Conservation (phyloP, 805 yeast genomes). For the Metahyphopichia silvanorum region DNA sequence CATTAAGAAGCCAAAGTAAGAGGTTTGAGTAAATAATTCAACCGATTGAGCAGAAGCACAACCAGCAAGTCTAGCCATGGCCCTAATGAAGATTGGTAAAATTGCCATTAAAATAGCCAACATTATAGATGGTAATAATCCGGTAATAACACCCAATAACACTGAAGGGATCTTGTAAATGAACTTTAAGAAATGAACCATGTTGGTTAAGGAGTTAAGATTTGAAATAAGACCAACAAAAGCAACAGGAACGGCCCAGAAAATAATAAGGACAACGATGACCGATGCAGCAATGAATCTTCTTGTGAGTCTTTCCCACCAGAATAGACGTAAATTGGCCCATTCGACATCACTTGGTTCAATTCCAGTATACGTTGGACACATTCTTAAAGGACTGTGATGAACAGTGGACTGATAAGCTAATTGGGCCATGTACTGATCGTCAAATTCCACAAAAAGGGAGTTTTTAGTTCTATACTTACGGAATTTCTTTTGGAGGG, state of each 20-base stretch:
- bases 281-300: slow-evolving; percentile 49
- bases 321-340: slow-evolving; percentile 70
- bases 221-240: slow-evolving; percentile 93
- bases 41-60: slow-evolving; percentile 53
- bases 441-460: slow-evolving; percentile 73
- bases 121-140: slow-evolving; percentile 78
- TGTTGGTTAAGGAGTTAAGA: slow-evolving; percentile 65
- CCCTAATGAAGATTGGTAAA: slow-evolving; percentile 79
- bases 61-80: slow-evolving; percentile 62
- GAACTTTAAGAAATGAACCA: slow-evolving; percentile 72
- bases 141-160: slow-evolving; percentile 81
- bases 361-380: slow-evolving; percentile 59
- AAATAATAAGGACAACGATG: slow-evolving; percentile 59
- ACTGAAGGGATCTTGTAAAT: slow-evolving; percentile 68
- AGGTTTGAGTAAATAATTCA: slow-evolving; percentile 63
- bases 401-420: slow-evolving; percentile 64
- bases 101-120: slow-evolving; percentile 81
- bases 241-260: slow-evolving; percentile 98
- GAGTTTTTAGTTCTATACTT: slow-evolving; percentile 67
- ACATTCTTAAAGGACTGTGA: slow-evolving; percentile 63
- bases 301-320: slow-evolving; percentile 74
- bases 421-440: slow-evolving; percentile 71
- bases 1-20: slow-evolving; percentile 68
- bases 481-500: slow-evolving; percentile 50
- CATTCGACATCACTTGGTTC: slow-evolving; percentile 64